These are phyloP conservation scores for Wickerhamomyces subpelliculosus DNA, from an alignment of 805 yeast species.

Conservation along the genomic window DNA sequence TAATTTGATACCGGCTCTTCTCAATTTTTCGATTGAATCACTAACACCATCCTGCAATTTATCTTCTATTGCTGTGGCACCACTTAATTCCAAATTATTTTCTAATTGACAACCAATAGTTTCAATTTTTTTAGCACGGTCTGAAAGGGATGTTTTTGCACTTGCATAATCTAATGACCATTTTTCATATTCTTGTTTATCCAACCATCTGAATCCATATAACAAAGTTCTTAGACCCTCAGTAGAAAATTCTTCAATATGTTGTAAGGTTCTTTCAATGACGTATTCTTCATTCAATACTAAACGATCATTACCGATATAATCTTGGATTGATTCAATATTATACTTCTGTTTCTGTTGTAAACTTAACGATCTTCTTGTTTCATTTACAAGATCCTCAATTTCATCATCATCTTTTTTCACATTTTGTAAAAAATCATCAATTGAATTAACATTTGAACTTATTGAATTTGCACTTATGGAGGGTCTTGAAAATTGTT, in stretches of 20 bases:
- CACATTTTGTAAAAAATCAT: slow-evolving; percentile 36
- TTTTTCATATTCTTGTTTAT: slow-evolving; percentile 43
- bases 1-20: slow-evolving; percentile 88
- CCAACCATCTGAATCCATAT: slow-evolving; percentile 73
- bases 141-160: slow-evolving; percentile 70
- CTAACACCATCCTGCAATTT: slow-evolving; percentile 96
- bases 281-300: slow-evolving; percentile 69
- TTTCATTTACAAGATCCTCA: slow-evolving; percentile 42
- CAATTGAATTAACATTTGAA: slow-evolving; percentile 36
- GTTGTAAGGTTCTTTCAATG: slow-evolving; percentile 78
- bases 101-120: slow-evolving; percentile 70
- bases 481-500: slow-evolving; percentile 25
- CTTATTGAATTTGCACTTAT: slow-evolving; percentile 18
- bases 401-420: slow-evolving; percentile 45
- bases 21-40: slow-evolving; percentile 83
- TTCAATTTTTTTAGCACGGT: slow-evolving; percentile 64
- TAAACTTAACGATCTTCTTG: slow-evolving; percentile 52
- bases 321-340: slow-evolving; percentile 17
- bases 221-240: slow-evolving; percentile 90
- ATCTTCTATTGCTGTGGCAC: slow-evolving; percentile 97
- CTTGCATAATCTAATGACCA: slow-evolving; percentile 66
- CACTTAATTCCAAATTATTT: slow-evolving; percentile 57
- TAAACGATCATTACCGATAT: slow-evolving; percentile 48
- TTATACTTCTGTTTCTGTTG: slow-evolving; percentile 53
- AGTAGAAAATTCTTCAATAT: slow-evolving; percentile 88